Evolutionary conservation across 768 basidiomycete genomes (phyloP).

Genomic region (Boletus tomentosulus): DNA sequence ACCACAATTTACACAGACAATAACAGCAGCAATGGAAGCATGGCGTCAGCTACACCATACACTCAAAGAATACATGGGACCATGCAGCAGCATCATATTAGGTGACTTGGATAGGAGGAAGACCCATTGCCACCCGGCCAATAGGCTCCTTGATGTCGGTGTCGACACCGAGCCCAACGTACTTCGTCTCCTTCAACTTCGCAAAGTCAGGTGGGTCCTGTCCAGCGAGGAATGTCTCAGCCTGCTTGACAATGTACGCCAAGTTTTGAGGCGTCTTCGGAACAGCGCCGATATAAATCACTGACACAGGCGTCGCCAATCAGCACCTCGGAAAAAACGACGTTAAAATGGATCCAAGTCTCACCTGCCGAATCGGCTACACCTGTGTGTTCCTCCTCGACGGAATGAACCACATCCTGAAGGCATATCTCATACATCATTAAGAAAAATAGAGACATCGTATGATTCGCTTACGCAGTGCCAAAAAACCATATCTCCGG

Average conservation of each 20-base stretch:
- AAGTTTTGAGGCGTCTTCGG: slow-evolving; percentile 61
- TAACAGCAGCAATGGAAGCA: neutral
- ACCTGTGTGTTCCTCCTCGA: slow-evolving; percentile 51
- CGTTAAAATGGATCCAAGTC: neutral
- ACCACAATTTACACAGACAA: neutral
- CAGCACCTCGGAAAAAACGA: too few species aligned
- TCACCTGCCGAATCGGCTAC: slow-evolving; percentile 52
- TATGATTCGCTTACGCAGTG: slow-evolving; percentile 45
- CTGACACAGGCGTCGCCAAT: slow-evolving; percentile 25
- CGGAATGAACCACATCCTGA: slow-evolving; percentile 44
- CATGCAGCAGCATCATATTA: neutral
- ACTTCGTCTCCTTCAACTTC: slow-evolving; percentile 35
- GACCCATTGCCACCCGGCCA: slow-evolving; percentile 43
- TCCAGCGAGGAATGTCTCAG: slow-evolving; percentile 54
- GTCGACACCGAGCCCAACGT: slow-evolving; percentile 37
- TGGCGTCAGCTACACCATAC: neutral
- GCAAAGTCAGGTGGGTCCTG: slow-evolving; percentile 72
- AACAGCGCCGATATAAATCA: slow-evolving; percentile 77
- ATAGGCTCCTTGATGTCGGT: slow-evolving; percentile 35
- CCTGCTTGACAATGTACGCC: slow-evolving; percentile 60
- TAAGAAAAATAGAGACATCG: neutral
- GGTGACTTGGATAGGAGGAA: slow-evolving; percentile 21
- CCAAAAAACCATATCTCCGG: slow-evolving; percentile 80
- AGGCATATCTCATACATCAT: neutral
- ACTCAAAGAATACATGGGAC: neutral